A percentile compares a stretch with the other conserved stretches of the same genome.
phyloP scores from a whole-genome alignment of 148 eudicot genomes.

The Rhododendron vialii region DNA sequence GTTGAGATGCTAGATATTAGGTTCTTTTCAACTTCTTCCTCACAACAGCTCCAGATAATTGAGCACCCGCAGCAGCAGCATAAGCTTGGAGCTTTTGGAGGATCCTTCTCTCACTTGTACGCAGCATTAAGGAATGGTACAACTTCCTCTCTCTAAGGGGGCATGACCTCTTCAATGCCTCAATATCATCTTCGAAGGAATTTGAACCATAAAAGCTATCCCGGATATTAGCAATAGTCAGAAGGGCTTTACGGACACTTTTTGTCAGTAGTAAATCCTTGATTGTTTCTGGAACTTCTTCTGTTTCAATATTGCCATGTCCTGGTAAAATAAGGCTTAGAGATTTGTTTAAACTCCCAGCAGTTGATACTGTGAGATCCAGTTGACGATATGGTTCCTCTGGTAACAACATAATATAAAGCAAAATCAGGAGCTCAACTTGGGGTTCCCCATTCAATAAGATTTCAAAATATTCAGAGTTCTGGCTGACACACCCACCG shows the following conservation, averaged over 20 bases:
- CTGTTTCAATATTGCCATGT: constrained; percentile 17
- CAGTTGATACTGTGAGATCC: constrained; percentile 39
- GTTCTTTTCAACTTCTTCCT: constrained; percentile 17
- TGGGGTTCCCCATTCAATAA: constrained; percentile 81
- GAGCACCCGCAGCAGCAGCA: constrained; percentile 31
- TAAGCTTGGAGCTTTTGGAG: constrained; percentile 56
- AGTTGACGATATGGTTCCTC: constrained; percentile 54
- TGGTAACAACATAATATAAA: constrained; percentile 52
- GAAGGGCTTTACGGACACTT: constrained; percentile 52
- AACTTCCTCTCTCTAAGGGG: constrained; percentile 41
- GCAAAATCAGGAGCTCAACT: constrained; percentile 66
- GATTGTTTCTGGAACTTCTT: constrained; percentile 30
- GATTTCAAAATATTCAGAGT: constrained; percentile 84
- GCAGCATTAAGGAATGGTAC: constrained; percentile 68
- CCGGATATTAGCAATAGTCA: constrained; percentile 65
- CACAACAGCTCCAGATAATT: background rate
- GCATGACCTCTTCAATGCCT: constrained; percentile 38
- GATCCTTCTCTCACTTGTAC: constrained; percentile 73
- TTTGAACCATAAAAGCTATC: constrained; percentile 57
- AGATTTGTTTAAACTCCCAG: constrained; percentile 20
- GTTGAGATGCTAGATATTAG: background rate
- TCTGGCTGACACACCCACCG: constrained; percentile 56
- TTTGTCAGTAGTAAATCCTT: constrained; percentile 43
- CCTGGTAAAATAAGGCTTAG: constrained; percentile 6
- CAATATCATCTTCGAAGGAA: constrained; percentile 53